Conservation (phyloP, 805 yeast genomes). For the Kuraishia ogatae region DNA sequence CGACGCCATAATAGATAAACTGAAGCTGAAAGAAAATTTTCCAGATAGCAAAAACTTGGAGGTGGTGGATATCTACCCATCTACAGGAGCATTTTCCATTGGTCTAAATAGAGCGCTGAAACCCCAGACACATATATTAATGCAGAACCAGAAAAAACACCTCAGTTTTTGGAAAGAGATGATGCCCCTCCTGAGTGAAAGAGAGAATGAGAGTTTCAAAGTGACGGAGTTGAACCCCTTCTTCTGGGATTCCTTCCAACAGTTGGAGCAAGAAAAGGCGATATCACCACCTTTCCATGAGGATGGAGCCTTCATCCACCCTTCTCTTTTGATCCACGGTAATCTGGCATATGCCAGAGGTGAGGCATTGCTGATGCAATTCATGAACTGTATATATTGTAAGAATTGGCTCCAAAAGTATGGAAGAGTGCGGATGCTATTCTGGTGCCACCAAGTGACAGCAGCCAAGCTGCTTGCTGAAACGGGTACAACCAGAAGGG, state of each 20-base stretch:
- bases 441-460: slow-evolving; percentile 55
- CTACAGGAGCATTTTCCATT: slow-evolving; percentile 51
- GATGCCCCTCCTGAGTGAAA: neutral
- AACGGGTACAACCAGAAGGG: slow-evolving; percentile 40
- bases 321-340: slow-evolving; percentile 19
- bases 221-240: slow-evolving; percentile 44
- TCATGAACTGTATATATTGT: slow-evolving; percentile 59
- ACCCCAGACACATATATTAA: slow-evolving; percentile 56
- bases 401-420: slow-evolving; percentile 67
- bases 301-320: slow-evolving; percentile 24
- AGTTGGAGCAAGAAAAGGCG: slow-evolving; percentile 31
- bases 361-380: slow-evolving; percentile 67
- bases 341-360: slow-evolving; percentile 31
- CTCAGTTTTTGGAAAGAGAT: neutral
- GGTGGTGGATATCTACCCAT: slow-evolving; percentile 53
- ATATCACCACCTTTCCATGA: slow-evolving; percentile 27
- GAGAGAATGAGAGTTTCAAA: slow-evolving; percentile 17
- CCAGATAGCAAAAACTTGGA: slow-evolving; percentile 29
- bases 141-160: slow-evolving; percentile 40
- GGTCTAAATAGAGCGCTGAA: slow-evolving; percentile 49
- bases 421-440: slow-evolving; percentile 61
- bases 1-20: slow-evolving; percentile 30
- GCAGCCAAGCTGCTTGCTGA: slow-evolving; percentile 56
- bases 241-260: slow-evolving; percentile 52
- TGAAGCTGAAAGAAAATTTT: slow-evolving; percentile 29